Evolutionary conservation across 2,329 filamentous ascomycete genomes (phyloP).

Genomic region (Pseudogymnoascus sp.): DNA sequence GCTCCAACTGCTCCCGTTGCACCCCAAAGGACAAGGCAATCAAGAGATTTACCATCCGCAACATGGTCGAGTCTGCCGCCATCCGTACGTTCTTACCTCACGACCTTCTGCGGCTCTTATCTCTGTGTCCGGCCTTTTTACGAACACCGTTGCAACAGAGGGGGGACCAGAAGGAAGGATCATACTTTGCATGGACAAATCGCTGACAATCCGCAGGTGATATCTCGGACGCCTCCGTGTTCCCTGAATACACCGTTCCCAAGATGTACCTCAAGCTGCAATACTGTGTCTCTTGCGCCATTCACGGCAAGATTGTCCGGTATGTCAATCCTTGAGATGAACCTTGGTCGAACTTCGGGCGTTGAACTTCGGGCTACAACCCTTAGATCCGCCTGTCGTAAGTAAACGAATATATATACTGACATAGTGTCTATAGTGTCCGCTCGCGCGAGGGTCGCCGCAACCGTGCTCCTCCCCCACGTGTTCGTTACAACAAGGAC

Average conservation of each 20-base stretch:
- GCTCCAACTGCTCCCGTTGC: slow-evolving; percentile 72
- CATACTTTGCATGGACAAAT: slow-evolving; percentile 11
- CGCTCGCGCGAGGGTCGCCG: slow-evolving; percentile 93
- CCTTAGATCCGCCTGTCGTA: slow-evolving; percentile 3
- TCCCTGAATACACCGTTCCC: slow-evolving; percentile 97
- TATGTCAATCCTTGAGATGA: slow-evolving; percentile 60
- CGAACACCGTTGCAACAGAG: not conserved
- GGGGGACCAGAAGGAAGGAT: not conserved
- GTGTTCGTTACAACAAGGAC: slow-evolving; percentile 99
- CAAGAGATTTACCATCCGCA: slow-evolving; percentile 99
- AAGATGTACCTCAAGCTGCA: slow-evolving; percentile 99
- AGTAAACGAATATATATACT: not conserved
- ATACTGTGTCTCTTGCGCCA: slow-evolving; percentile 99
- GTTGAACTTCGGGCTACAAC: slow-evolving; percentile 28
- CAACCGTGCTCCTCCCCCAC: slow-evolving; percentile 96
- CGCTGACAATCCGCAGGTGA: slow-evolving; percentile 58
- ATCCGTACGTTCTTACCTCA: slow-evolving; percentile 68
- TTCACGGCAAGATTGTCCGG: slow-evolving; percentile 99
- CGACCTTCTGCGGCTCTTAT: not conserved
- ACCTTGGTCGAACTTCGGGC: slow-evolving; percentile 47
- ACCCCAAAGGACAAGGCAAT: slow-evolving; percentile 94
- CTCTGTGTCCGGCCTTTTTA: slow-evolving; percentile 8
- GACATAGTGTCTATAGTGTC: slow-evolving; percentile 55
- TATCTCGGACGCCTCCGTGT: slow-evolving; percentile 99
- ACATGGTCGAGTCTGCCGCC: slow-evolving; percentile 99